Conservation (phyloP, 2,329 filamentous ascomycete species). For the Onygena corvina region DNA sequence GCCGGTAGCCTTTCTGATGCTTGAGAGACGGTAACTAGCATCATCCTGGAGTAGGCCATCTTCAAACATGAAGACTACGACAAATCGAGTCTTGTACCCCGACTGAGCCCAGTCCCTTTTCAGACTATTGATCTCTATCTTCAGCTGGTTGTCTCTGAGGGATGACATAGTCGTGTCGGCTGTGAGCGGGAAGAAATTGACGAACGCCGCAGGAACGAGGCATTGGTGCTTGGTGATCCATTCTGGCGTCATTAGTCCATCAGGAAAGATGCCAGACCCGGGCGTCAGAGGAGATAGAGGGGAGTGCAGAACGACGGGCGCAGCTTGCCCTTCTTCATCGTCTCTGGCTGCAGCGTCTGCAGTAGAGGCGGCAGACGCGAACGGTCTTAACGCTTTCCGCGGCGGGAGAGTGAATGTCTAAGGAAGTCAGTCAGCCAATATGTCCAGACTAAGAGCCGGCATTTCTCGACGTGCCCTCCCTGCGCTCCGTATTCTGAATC, state of each 20-base stretch:
- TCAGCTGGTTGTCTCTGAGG: slow-evolving; percentile 74
- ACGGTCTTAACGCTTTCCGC: slow-evolving; percentile 48
- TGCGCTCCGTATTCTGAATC: slow-evolving; percentile 59
- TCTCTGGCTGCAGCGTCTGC: slow-evolving; percentile 29
- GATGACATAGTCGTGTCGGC: slow-evolving; percentile 62
- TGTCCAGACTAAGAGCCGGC: neutral
- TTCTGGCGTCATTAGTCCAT: slow-evolving; percentile 67
- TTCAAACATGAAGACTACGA: slow-evolving; percentile 66
- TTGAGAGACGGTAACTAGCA: slow-evolving; percentile 63
- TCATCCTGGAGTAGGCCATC: slow-evolving; percentile 51
- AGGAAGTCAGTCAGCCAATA: neutral
- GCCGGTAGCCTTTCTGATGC: slow-evolving; percentile 65
- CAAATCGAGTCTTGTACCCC: slow-evolving; percentile 61
- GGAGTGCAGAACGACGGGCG: slow-evolving; percentile 60
- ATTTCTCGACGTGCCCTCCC: slow-evolving; percentile 61
- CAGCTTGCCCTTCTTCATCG: slow-evolving; percentile 26
- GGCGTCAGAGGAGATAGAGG: slow-evolving; percentile 84
- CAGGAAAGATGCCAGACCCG: slow-evolving; percentile 70
- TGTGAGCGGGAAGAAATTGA: slow-evolving; percentile 69
- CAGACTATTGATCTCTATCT: slow-evolving; percentile 70
- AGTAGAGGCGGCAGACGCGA: slow-evolving; percentile 38
- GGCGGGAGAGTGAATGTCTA: slow-evolving; percentile 47
- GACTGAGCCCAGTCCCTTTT: slow-evolving; percentile 50
- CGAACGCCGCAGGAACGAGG: slow-evolving; percentile 63
- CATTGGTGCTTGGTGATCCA: slow-evolving; percentile 88